Evolutionary conservation across 805 yeast species (phyloP), one percentile per base, ranked within the genome.

Genomic region (Cyberlindnera mrakii): DNA sequence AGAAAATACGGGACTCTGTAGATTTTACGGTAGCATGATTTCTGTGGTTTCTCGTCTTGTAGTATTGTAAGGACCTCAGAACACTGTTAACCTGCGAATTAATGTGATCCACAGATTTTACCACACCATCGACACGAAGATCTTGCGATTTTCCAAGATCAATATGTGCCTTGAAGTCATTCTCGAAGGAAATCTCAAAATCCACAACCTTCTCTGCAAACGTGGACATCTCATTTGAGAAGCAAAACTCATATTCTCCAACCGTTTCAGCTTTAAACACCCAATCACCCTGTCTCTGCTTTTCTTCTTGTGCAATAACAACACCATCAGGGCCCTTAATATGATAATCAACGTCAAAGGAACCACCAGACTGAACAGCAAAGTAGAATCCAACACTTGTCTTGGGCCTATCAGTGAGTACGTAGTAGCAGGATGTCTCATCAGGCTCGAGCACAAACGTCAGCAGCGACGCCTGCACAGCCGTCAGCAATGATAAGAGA

Each of bases 1-100:
- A 85, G 62, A 84, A 81, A 47, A 87, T 77, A 62, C 95, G 79
- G 15, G 80, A 65, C 57, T 82, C 88, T n/a, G 96, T 87, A 40
- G 87, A 78, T 62, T 71, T 73, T 48, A 87, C 96, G 37, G 96
- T 87, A 42, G 83, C 78, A 64, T 87, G 93, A 68, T 91, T 91
- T 68, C 98, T 78, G 67, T 80, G 80, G 65, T 86, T 91, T 70
- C 99, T 82, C 11, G 95, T 81, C 66, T 81, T 85, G 72, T 90
- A 89, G 65, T 90, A 85, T 54, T 82, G 85, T 60, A 91, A 67
- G 32, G 80, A 69, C 51, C 73, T 73, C 53, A 74, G 67, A 48
- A 85, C 66, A 11, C 70, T 68, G 51, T 73, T 75, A 57, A 84
- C 69, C 54, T 82, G 82, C 6, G 59, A 53, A 53, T 82, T 88